phyloP scores from a whole-genome alignment of 768 basidiomycete species.

The Lactifluus rugatus region DNA sequence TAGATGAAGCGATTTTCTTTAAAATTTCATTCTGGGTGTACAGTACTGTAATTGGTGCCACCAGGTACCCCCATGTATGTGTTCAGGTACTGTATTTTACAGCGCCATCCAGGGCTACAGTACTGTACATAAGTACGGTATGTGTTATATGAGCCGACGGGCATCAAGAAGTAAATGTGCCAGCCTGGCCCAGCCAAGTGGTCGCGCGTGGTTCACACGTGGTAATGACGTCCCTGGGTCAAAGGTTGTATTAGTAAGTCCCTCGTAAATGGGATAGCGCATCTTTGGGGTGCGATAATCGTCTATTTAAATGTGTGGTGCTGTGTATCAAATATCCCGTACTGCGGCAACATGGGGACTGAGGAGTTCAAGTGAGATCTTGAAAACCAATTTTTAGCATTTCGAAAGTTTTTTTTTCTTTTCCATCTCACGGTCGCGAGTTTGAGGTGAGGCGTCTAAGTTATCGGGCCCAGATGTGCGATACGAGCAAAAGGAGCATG shows the following conservation, averaged over 20 bases:
- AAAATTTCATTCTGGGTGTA: neutral
- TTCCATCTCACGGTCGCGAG: neutral
- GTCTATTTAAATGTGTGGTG: neutral
- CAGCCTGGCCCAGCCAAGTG: neutral
- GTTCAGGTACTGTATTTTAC: neutral
- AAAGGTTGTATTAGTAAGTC: neutral
- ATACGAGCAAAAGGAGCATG: neutral
- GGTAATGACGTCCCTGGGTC: neutral
- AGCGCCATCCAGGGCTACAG: neutral
- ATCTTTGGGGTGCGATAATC: neutral
- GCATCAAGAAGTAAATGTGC: conserved; percentile 3
- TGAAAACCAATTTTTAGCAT: neutral
- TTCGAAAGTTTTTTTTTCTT: neutral
- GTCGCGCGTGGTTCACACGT: conserved; percentile 7
- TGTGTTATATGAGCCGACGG: neutral
- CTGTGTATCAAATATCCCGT: too few species aligned
- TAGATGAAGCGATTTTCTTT: neutral
- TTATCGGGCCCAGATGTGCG: neutral
- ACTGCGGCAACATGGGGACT: conserved; percentile 4
- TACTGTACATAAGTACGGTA: neutral
- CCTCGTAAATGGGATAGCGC: neutral
- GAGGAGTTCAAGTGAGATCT: neutral
- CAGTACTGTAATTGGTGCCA: too few species aligned
- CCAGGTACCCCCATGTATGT: neutral
- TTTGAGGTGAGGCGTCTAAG: neutral